Evolutionary conservation across 768 basidiomycete genomes (phyloP), one percentile per base, ranked within the genome.

Genomic region (Sporobolomyces pararoseus): DNA sequence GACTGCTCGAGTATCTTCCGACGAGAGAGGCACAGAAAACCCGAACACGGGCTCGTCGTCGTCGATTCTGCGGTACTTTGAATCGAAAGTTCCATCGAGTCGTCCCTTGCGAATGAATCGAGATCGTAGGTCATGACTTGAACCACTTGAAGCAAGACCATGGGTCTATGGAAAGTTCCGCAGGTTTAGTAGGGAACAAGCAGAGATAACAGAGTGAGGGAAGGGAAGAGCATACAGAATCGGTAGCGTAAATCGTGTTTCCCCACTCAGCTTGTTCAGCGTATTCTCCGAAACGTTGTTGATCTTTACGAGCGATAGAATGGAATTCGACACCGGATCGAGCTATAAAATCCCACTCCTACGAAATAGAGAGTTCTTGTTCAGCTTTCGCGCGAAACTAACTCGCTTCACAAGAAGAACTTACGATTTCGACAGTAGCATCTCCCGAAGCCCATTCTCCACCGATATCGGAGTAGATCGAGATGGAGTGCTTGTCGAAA

Each of bases 221-320:
- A 25, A 32, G 16, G 34, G 46, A n/a, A 12, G 46, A 47, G 3
- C 21, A 60, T 9, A 60, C 65, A 10, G 66, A 59, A 23, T 52
- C 50, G 0, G 60, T 63, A 0, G 70, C 65, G 44, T 64, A 67
- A 13, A 64, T 52, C 10, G 57, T 57, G 6, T 17, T 16, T 2
- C 70, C 70, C 61, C 62, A 71, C 25, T 71, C 70, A 3, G 70
- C 70, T 21, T 67, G 70, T 35, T 71, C 61, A 0, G 49, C 55
- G 12, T 25, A 23, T 29, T 71, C 70, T 31, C 49, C n/a, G 17
- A 63, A 71, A 2, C 35, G 12, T 4, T 46, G 61, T 23, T 44
- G 61, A 6, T 37, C 14, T 6, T 53, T 31, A 0, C 70, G 70
- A n/a, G 37, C n/a, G 29, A 71, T 35, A 2, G 57, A 35, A 35